Percentiles rank a stretch among this genome's conserved stretches.
Conservation (phyloP, 768 basidiomycete species). For the Chalciporus sphaerocephalus region DNA sequence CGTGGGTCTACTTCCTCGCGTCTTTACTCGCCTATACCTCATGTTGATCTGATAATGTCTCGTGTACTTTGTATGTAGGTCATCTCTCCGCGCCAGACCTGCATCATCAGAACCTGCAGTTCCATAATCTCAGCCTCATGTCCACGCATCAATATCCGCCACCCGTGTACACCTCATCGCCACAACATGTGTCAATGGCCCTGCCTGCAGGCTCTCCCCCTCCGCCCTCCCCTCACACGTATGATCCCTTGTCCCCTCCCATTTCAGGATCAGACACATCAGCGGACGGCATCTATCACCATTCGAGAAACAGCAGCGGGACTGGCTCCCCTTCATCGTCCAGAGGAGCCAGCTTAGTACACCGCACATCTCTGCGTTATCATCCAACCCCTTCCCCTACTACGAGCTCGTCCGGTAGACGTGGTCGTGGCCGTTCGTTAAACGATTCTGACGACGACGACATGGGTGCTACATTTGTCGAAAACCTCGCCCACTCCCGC, state of each 20-base stretch:
- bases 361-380: constrained; percentile 65
- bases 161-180: constrained; percentile 55
- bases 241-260: constrained; percentile 81
- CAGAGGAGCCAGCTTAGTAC: constrained; percentile 70
- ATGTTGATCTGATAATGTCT: constrained; percentile 66
- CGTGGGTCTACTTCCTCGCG: constrained; percentile 59
- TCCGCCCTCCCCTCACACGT: constrained; percentile 72
- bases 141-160: constrained; percentile 59
- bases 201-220: constrained; percentile 66
- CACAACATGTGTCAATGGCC: constrained; percentile 67
- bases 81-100: constrained; percentile 63
- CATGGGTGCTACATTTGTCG: constrained; percentile 64
- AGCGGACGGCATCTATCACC: constrained; percentile 75
- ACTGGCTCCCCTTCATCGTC: constrained; percentile 78
- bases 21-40: constrained; percentile 43
- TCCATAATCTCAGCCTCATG: constrained; percentile 62
- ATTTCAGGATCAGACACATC: constrained; percentile 89
- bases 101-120: constrained; percentile 61
- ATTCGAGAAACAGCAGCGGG: constrained; percentile 66
- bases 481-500: constrained; percentile 70
- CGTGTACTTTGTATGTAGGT: constrained; percentile 50
- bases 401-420: constrained; percentile 62
- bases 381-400: constrained; percentile 80
- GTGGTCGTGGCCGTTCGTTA: constrained; percentile 59
- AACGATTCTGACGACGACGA: constrained; percentile 76